A percentile compares a stretch with the other conserved stretches of the same genome.
Evolutionary conservation across 495 filamentous ascomycete genomes (phyloP).

Genomic region (Pseudomonodictys pantanalensis): DNA sequence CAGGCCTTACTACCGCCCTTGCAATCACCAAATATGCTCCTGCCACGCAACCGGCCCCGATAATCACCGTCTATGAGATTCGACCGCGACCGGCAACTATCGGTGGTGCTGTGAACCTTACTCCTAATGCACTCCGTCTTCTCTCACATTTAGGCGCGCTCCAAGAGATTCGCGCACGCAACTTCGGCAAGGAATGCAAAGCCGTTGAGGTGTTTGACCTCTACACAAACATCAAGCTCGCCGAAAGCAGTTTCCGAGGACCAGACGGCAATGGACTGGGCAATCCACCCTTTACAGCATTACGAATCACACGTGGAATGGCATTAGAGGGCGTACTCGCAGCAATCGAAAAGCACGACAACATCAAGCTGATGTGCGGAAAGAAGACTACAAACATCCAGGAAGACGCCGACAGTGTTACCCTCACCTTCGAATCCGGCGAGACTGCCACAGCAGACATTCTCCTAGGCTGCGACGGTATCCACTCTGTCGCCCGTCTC

Average conservation of each 20-base stretch:
- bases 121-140: conserved; percentile 58
- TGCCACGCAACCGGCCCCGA: conserved; percentile 42
- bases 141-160: conserved; percentile 56
- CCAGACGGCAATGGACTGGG: conserved; percentile 37
- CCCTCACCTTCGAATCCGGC: conserved; percentile 52
- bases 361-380: conserved; percentile 41
- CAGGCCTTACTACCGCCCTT: conserved; percentile 55
- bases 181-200: conserved; percentile 44
- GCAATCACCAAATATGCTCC: conserved; percentile 50
- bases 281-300: conserved; percentile 33
- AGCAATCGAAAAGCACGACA: conserved; percentile 35
- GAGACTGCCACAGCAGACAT: conserved; percentile 50
- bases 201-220: conserved; percentile 50
- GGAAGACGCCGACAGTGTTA: conserved; percentile 45
- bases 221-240: conserved; percentile 46
- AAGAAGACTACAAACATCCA: conserved; percentile 42
- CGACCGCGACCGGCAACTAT: conserved; percentile 55
- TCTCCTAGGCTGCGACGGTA: conserved; percentile 61
- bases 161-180: conserved; percentile 42
- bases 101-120: conserved; percentile 62
- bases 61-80: conserved; percentile 57
- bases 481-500: conserved; percentile 57
- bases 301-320: conserved; percentile 38
- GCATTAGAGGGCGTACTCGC: conserved; percentile 47
- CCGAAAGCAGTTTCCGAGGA: conserved; percentile 34